Conservation (phyloP, 1,284 basidiomycete species). For the Trichosporon asahii region DNA sequence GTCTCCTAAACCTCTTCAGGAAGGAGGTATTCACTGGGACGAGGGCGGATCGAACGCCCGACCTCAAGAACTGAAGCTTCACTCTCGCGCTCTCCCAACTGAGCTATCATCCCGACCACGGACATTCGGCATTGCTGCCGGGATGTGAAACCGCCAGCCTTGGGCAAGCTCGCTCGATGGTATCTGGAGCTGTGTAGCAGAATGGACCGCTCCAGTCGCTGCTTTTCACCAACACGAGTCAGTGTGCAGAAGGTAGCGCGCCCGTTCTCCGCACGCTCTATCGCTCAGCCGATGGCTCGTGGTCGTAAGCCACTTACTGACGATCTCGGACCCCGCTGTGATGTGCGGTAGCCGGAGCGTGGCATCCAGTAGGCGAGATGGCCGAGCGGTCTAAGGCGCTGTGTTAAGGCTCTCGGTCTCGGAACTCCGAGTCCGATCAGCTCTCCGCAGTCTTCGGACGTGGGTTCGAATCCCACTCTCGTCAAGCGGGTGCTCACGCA, state of each 20-base stretch:
- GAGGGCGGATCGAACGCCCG: slow-evolving; percentile 10
- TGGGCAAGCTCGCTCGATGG: too few relatives aligned
- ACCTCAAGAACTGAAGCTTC: slow-evolving; percentile 8
- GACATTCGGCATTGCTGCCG: too few relatives aligned
- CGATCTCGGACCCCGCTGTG: too few relatives aligned
- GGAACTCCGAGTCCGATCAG: background rate
- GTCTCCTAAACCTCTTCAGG: background rate
- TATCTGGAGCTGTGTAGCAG: too few relatives aligned
- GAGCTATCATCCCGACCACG: slow-evolving; percentile 2
- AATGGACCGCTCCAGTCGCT: too few relatives aligned
- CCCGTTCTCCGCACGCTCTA: too few relatives aligned
- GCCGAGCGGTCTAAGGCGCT: slow-evolving; percentile 25
- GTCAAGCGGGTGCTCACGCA: slow-evolving; percentile 8
- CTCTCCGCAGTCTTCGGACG: slow-evolving; percentile 43
- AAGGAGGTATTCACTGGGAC: background rate
- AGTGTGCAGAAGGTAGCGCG: too few relatives aligned
- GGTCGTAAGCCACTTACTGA: too few relatives aligned
- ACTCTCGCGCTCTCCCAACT: slow-evolving; percentile 10
- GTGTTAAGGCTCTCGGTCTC: slow-evolving; percentile 15
- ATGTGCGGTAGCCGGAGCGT: too few relatives aligned
- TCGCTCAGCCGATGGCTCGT: too few relatives aligned
- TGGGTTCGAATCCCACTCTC: slow-evolving; percentile 49
- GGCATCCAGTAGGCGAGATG: slow-evolving; percentile 14
- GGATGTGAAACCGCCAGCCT: too few relatives aligned
- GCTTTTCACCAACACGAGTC: too few relatives aligned